Conservation (phyloP, 352 stramenopile genomes). For the Pseudoperonospora humuli region DNA sequence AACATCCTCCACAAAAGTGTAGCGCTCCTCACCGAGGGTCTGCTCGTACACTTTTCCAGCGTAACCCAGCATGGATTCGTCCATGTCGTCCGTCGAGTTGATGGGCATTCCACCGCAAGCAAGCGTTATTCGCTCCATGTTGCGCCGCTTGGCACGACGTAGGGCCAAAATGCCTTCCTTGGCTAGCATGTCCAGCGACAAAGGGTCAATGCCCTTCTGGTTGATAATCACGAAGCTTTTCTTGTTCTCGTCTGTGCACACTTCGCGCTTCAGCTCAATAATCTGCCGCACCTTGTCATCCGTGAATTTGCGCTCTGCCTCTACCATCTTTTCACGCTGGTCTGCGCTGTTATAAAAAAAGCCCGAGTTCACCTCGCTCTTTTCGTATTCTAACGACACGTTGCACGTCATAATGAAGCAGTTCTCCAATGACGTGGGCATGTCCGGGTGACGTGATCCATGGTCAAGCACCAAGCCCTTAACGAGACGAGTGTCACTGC, state of each 20-base stretch:
- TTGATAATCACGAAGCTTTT: constrained; percentile 99
- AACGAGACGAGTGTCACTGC: constrained; percentile 89
- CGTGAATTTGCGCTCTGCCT: constrained; percentile 91
- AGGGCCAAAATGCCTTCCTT: constrained; percentile 99
- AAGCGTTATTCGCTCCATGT: constrained; percentile 99
- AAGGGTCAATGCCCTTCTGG: constrained; percentile 99
- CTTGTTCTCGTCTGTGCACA: constrained; percentile 94
- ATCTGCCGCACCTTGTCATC: constrained; percentile 96
- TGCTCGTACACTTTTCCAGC: constrained; percentile 97
- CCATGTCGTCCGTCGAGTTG: constrained; percentile 97
- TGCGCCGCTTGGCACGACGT: constrained; percentile 96
- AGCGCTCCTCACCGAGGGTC: constrained; percentile 98
- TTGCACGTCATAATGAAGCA: constrained; percentile 99
- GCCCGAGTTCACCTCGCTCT: constrained; percentile 96
- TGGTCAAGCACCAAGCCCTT: constrained; percentile 98
- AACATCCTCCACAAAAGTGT: constrained; percentile 99
- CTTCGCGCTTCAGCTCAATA: constrained; percentile 97
- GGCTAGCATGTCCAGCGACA: constrained; percentile 98
- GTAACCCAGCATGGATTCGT: constrained; percentile 92
- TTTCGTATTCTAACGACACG: constrained; percentile 99
- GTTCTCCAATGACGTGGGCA: constrained; percentile 96
- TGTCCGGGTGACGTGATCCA: constrained; percentile 97
- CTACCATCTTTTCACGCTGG: constrained; percentile 97
- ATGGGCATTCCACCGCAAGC: constrained; percentile 97
- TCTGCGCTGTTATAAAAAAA: constrained; percentile 99